Evolutionary conservation across 495 filamentous ascomycete genomes (phyloP).

Genomic region (Trichocladium uniseriatum): DNA sequence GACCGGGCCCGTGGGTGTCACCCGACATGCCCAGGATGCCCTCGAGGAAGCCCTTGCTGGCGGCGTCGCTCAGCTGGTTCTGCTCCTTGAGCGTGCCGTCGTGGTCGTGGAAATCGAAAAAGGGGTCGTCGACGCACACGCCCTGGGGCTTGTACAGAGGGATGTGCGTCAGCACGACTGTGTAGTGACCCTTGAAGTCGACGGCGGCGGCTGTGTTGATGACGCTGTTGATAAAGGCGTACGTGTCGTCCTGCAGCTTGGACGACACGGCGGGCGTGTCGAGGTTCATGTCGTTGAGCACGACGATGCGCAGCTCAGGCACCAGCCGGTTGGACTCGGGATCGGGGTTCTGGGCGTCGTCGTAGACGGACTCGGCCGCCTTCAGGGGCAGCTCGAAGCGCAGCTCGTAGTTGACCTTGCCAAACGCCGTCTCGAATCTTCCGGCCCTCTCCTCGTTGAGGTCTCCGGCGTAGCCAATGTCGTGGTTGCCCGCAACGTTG

Average conservation of each 20-base stretch:
- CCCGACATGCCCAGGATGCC: slow-evolving; percentile 71
- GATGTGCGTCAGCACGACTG: slow-evolving; percentile 82
- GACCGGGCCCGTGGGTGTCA: slow-evolving; percentile 40
- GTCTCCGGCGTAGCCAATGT: slow-evolving; percentile 92
- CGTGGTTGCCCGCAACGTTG: slow-evolving; percentile 88
- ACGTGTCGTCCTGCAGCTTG: slow-evolving; percentile 59
- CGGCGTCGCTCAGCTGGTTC: slow-evolving; percentile 69
- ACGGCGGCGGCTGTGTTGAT: slow-evolving; percentile 59
- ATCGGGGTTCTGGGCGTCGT: slow-evolving; percentile 23
- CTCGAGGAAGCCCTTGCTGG: slow-evolving; percentile 60
- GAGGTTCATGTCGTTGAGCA: slow-evolving; percentile 85
- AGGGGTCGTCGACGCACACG: slow-evolving; percentile 74
- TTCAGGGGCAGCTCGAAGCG: slow-evolving; percentile 52
- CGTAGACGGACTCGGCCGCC: slow-evolving; percentile 28
- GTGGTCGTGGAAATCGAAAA: slow-evolving; percentile 62
- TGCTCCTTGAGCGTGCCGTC: slow-evolving; percentile 74
- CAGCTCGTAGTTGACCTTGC: slow-evolving; percentile 78
- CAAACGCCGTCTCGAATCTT: slow-evolving; percentile 76
- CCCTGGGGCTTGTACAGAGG: slow-evolving; percentile 78
- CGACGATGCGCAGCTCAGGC: slow-evolving; percentile 67
- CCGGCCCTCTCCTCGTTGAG: slow-evolving; percentile 58
- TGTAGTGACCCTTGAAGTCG: slow-evolving; percentile 56
- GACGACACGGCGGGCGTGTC: slow-evolving; percentile 65
- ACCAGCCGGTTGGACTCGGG: slow-evolving; percentile 31
- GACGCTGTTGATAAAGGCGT: slow-evolving; percentile 64